A percentile compares a stretch with the other conserved stretches of the same genome.
These are phyloP conservation scores for Suillus spraguei DNA, from an alignment of 768 basidiomycete genomes.

Conservation along the genomic window DNA sequence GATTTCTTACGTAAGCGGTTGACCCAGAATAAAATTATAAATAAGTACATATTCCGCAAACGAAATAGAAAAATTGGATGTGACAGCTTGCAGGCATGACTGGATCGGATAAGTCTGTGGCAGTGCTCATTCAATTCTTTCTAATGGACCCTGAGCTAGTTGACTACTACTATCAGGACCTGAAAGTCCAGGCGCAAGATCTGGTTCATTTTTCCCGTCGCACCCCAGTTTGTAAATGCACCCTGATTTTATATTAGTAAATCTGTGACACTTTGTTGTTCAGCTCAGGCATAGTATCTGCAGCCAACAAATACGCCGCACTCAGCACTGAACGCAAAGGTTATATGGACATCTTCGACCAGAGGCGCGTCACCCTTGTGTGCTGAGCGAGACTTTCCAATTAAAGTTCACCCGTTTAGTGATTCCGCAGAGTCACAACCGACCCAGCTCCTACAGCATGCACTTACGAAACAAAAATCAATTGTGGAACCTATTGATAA, in stretches of 20 bases:
- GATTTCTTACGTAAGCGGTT: conserved; percentile 20
- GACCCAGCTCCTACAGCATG: conserved; percentile 52
- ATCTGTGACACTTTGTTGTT: background rate
- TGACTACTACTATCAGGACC: background rate
- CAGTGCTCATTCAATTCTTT: background rate
- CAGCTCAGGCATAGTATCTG: background rate
- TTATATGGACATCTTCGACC: conserved; percentile 39
- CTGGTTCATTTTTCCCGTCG: background rate
- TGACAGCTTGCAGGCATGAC: no score
- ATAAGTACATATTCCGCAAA: no score
- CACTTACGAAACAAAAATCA: conserved; percentile 35
- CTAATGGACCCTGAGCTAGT: conserved; percentile 15
- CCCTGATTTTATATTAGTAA: background rate
- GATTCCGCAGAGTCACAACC: conserved; percentile 54
- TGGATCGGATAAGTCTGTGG: background rate
- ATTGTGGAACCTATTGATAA: conserved; percentile 18
- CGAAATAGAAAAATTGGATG: no score
- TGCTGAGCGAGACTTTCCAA: conserved; percentile 18
- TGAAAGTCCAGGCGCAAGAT: background rate
- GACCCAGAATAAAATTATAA: no score
- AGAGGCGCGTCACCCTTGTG: conserved; percentile 38
- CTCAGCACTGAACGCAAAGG: background rate
- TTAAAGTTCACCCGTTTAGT: conserved; percentile 31
- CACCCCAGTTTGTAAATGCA: background rate
- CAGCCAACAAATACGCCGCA: background rate